A percentile compares a stretch with the other conserved stretches of the same genome.
Evolutionary conservation across 1,284 basidiomycete species (phyloP).

Genomic region (Microbotryum scabiosae): DNA sequence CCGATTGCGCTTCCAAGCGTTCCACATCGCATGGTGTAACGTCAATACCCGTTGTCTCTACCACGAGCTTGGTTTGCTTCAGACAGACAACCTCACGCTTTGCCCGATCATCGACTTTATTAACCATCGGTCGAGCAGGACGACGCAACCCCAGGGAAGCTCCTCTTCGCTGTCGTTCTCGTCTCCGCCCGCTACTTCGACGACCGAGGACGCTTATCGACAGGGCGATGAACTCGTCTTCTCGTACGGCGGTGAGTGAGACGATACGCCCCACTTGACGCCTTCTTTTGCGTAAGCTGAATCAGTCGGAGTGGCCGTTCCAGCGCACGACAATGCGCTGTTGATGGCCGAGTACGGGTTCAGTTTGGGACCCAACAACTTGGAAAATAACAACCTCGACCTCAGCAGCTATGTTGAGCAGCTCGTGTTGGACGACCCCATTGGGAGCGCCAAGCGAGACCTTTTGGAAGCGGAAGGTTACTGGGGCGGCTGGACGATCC

Average conservation of each 20-base stretch:
- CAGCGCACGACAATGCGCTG: conserved; percentile 27
- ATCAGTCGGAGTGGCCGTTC: too few species aligned
- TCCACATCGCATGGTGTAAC: conserved; percentile 29
- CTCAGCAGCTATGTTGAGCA: conserved; percentile 23
- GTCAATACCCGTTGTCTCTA: conserved; percentile 36
- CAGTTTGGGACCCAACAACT: conserved; percentile 26
- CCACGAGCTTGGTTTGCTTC: conserved; percentile 23
- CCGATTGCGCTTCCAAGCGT: conserved; percentile 22
- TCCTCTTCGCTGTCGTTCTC: conserved; percentile 2
- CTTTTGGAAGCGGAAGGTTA: conserved; percentile 20
- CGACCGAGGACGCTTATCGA: conserved; percentile 8
- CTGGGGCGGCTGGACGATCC: conserved; percentile 15
- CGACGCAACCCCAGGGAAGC: neutral
- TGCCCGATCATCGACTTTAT: conserved; percentile 36
- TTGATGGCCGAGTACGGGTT: conserved; percentile 35
- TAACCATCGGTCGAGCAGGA: conserved; percentile 21
- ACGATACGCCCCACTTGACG: too few species aligned
- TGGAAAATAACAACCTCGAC: conserved; percentile 27
- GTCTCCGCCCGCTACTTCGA: conserved; percentile 6
- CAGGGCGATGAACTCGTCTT: conserved; percentile 33
- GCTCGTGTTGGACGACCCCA: conserved; percentile 22
- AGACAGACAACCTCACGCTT: conserved; percentile 32
- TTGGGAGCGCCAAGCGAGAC: conserved; percentile 22
- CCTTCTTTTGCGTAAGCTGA: neutral
- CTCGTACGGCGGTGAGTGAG: conserved; percentile 27